These are phyloP conservation scores for Salix udensis DNA, from an alignment of 345 rosid genomes.

Conservation along the genomic window DNA sequence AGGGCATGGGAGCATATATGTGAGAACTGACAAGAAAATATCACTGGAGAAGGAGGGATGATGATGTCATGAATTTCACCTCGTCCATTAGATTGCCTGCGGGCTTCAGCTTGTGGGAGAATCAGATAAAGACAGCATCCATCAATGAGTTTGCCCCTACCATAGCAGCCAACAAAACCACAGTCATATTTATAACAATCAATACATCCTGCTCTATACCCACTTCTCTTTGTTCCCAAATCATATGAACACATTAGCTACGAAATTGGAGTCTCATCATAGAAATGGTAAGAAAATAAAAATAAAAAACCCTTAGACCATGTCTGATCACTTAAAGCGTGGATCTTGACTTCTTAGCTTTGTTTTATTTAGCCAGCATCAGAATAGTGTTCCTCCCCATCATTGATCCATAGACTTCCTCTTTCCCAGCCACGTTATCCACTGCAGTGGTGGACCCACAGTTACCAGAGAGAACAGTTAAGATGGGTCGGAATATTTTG, in stretches of 20 bases:
- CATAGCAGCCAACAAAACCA: not conserved
- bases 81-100: not conserved
- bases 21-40: conserved; percentile 11
- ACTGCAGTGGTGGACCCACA: too few species aligned
- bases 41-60: not conserved
- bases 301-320: too few species aligned
- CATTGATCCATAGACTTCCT: too few species aligned
- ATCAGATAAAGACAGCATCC: not conserved
- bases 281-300: not conserved
- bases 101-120: not conserved
- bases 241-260: not conserved
- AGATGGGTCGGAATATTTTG: too few species aligned
- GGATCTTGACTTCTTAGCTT: not conserved
- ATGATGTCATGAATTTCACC: not conserved
- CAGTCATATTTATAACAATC: too few species aligned
- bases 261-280: not conserved
- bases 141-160: not conserved
- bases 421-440: too few species aligned
- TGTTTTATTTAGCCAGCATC: not conserved
- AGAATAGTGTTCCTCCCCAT: not conserved
- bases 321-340: not conserved
- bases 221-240: not conserved
- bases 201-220: not conserved
- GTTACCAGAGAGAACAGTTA: not conserved
- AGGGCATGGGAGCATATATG: not conserved